Base-by-base conservation (phyloP, 2,329 filamentous ascomycete genomes). In the Paraconiothyrium sp. region DNA sequence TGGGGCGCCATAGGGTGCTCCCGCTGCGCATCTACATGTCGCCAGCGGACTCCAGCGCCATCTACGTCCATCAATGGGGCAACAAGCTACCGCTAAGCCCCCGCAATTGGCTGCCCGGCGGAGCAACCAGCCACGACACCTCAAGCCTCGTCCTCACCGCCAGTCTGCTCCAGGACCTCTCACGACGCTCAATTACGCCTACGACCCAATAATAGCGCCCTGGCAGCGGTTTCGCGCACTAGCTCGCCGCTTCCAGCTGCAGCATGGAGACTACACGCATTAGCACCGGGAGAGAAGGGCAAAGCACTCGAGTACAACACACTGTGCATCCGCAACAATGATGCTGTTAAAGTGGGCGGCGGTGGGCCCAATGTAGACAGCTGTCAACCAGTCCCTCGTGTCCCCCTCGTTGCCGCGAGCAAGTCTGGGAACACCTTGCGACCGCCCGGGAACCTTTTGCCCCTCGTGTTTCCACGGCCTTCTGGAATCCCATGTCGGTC, bases 141-240 rank as follows among this genome's bases (percentile, higher is more conserved):
- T 68, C 73, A 66, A 75, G 70, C 74, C 49, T 48, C 30, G 24
- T 27, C 68, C 59, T 63, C 62, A 67, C 63, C 58, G 54, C 62
- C 58, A 47, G 54, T 60, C 58, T 54, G 22, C 46, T 34, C 43
- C 27, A 39, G 63, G 60, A 65, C 61, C 58, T 48, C 63, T 55
- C 56, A 66, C 61, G 54, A 27, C 41, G 5, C 41, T 10, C 27
- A 8, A 35, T 32, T 6, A 14, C 41, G 34, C 46, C 46, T 46
- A 46, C 59, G 32, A 51, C 54, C 62, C 65, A 67, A 67, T 67
- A 24, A 54, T 22, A 48, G 35, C 34, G 22, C 54, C 27, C 22
- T 54, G 48, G 51, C 60, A 46, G 43, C 54, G 54, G 51, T n/a
- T 55, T 22, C 62, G 62, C 67, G 70, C 49, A 46, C 54, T 59